These are phyloP conservation scores for Nothophaeocryptopus gaeumannii DNA, from an alignment of 2,329 filamentous ascomycete genomes.

Conservation along the genomic window DNA sequence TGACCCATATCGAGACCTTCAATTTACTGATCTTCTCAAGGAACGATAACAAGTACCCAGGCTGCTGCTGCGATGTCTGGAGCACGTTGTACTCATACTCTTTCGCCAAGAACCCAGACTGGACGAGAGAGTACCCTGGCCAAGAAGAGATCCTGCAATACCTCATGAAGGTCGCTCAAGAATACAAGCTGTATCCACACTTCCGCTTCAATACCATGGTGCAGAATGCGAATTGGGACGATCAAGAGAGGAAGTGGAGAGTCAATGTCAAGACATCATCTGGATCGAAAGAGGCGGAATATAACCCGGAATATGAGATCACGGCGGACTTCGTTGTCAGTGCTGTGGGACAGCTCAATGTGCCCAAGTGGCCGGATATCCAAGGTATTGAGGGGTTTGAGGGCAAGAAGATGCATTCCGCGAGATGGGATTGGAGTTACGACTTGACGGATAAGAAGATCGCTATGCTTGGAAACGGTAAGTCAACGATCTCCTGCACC, in stretches of 20 bases:
- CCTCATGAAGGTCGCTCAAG: constrained; percentile 52
- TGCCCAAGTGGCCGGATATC: constrained; percentile 51
- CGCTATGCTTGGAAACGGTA: constrained; percentile 59
- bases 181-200: constrained; percentile 55
- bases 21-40: constrained; percentile 10
- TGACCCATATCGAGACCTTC: too few relatives aligned
- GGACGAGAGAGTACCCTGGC: constrained; percentile 57
- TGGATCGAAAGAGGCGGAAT: constrained; percentile 55
- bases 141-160: constrained; percentile 62
- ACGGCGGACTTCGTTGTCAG: constrained; percentile 56
- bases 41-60: constrained; percentile 56
- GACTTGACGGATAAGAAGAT: constrained; percentile 54
- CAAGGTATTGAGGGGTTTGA: constrained; percentile 48
- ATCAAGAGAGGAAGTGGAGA: constrained; percentile 51
- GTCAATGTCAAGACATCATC: constrained; percentile 49
- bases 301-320: constrained; percentile 51
- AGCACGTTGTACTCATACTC: constrained; percentile 58
- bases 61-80: constrained; percentile 45
- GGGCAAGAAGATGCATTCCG: constrained; percentile 56
- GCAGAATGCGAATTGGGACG: constrained; percentile 55
- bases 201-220: constrained; percentile 58
- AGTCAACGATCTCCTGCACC: not conserved
- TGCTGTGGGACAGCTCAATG: constrained; percentile 60
- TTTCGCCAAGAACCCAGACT: constrained; percentile 59
- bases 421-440: constrained; percentile 61